phyloP scores from a whole-genome alignment of 352 stramenopile genomes.

The Ochromonadaceae sp. region DNA sequence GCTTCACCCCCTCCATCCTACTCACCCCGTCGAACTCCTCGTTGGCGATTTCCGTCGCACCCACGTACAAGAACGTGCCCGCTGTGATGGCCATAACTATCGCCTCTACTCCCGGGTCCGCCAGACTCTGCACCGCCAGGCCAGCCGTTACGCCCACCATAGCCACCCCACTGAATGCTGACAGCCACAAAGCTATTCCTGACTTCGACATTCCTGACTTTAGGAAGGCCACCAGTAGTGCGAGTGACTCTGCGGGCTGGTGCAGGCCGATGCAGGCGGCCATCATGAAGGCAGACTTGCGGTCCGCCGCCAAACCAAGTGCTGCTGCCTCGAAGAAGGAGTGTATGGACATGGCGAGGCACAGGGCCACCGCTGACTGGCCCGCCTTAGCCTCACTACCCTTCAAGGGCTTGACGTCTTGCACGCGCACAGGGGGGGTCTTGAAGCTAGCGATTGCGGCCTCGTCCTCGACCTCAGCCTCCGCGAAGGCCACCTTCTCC shows the following conservation, averaged over 20 bases:
- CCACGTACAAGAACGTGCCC: constrained; percentile 70
- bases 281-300: constrained; percentile 49
- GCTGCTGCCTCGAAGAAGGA: constrained; percentile 63
- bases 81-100: constrained; percentile 57
- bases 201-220: constrained; percentile 53
- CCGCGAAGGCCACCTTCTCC: constrained; percentile 63
- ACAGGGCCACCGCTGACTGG: constrained; percentile 48
- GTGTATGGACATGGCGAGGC: constrained; percentile 55
- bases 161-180: constrained; percentile 49
- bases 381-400: too few species aligned
- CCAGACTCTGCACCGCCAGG: constrained; percentile 30
- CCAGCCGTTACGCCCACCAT: constrained; percentile 36
- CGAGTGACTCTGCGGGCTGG: constrained; percentile 59
- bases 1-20: too few species aligned
- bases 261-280: constrained; percentile 59
- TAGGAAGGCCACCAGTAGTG: constrained; percentile 60
- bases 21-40: too few species aligned
- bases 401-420: not conserved
- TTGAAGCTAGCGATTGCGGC: too few species aligned
- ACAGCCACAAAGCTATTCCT: constrained; percentile 49
- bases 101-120: constrained; percentile 44
- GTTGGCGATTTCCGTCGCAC: constrained; percentile 56
- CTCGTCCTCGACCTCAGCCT: too few species aligned
- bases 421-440: too few species aligned
- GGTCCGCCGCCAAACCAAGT: constrained; percentile 45